Base-by-base conservation (phyloP, 306 rosid genomes). In the Canavalia gladiata region DNA sequence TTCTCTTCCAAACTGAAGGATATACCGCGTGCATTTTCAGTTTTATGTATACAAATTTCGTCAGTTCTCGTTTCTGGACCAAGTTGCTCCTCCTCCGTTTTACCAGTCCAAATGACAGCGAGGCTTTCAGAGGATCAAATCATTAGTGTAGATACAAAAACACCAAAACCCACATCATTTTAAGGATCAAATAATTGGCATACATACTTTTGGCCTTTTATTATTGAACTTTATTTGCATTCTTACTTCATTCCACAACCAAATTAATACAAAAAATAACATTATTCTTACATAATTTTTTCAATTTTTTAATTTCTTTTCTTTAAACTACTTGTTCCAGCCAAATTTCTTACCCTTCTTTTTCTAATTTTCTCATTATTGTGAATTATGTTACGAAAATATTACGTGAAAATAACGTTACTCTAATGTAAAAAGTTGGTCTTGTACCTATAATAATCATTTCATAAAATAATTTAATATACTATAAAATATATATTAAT, bases 1-100 rank as follows among this genome's bases (percentile, higher is more conserved):
- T 95, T 92, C 98, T 82, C 77, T 76, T 7, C 4, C 25, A 45
- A 39, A 55, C 78, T 9, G 35, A 49, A 54, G 89, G 58, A 87
- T 88, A 89, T 94, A 81, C 95, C 82, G 12, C 66, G 6, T 7
- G 28, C 74, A 56, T 7, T 1, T 1, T 29, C 59, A 10, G 4
- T 33, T 4, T 18, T 8, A n/a, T 60, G 64, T 34, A 8, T 73
- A 28, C 13, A 8, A 5, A 8, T 58, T 83, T 72, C 41, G 28
- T 63, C 80, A 25, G 10, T 0, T 72, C 56, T 55, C 41, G 10
- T 62, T 68, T 7, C 41, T 64, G 83, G 43, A 79, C 90, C 82
- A 74, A 64, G 4, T 69, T 76, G 18, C 80, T 82, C 64, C 4
- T 10, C 47, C 30, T 11, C 67, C 31, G 4, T 31, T 45, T 58